Evolutionary conservation across 768 basidiomycete genomes (phyloP).

Genomic region (Amanita pseudoporphyria): DNA sequence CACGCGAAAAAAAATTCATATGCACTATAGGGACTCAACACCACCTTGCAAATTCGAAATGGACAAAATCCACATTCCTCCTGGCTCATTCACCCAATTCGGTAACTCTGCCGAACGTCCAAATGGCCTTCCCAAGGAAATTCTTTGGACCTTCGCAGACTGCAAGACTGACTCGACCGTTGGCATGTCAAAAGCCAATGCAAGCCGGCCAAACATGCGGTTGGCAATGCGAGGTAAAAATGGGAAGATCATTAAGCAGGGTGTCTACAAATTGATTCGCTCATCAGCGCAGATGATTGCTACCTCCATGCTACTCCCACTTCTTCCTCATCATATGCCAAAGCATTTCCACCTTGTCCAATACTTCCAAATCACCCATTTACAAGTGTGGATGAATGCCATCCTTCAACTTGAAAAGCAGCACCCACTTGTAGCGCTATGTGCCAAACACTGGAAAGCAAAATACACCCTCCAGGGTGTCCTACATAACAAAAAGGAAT

Average conservation of each 20-base stretch:
- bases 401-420: not conserved
- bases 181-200: not conserved
- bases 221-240: not conserved
- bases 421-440: not conserved
- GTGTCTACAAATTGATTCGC: not conserved
- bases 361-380: not conserved
- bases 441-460: slow-evolving; percentile 2
- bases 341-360: not conserved
- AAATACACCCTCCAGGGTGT: not conserved
- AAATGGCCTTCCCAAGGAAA: not conserved
- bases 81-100: not conserved
- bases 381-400: not conserved
- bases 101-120: not conserved
- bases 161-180: not conserved
- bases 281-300: not conserved
- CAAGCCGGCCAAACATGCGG: not conserved
- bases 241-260: not conserved
- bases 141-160: not conserved
- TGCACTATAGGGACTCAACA: not conserved
- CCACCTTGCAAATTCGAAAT: too few relatives aligned
- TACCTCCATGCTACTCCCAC: not conserved
- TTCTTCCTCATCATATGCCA: not conserved
- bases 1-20: not conserved
- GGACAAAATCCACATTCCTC: not conserved
- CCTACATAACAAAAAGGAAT: not conserved